phyloP scores from a whole-genome alignment of 345 rosid species.

The Hibiscus trionum region DNA sequence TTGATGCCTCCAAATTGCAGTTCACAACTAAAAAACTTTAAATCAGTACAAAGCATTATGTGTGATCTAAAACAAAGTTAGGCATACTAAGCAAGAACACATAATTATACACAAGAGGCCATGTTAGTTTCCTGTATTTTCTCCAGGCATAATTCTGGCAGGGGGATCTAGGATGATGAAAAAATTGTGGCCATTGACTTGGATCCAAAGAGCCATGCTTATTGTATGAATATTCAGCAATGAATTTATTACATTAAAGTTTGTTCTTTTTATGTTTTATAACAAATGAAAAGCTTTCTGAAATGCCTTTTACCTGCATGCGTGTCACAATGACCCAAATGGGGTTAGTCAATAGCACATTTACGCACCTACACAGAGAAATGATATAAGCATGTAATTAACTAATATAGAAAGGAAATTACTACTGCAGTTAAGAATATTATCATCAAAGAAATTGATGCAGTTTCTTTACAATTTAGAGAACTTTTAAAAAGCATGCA shows the following conservation, averaged over 20 bases:
- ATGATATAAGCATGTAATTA: slow-evolving; percentile 11
- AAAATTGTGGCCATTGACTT: not conserved
- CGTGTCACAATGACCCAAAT: slow-evolving; percentile 97
- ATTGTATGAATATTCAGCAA: not conserved
- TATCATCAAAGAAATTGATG: not conserved
- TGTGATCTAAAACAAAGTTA: not conserved
- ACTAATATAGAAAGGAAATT: not conserved
- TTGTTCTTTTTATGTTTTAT: not conserved
- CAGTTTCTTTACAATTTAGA: not conserved
- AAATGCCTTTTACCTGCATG: slow-evolving; percentile 73
- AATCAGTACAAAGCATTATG: not conserved
- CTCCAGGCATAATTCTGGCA: not conserved
- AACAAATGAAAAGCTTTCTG: slow-evolving; percentile 2
- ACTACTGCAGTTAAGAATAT: not conserved
- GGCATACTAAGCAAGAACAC: not conserved
- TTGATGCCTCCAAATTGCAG: not conserved
- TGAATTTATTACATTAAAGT: not conserved
- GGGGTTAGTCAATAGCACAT: slow-evolving; percentile 88
- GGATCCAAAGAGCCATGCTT: not conserved
- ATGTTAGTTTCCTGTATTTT: not conserved
- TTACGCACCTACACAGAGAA: slow-evolving; percentile 50
- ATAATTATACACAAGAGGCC: not conserved
- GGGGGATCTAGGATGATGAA: not conserved
- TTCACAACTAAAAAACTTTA: not conserved
- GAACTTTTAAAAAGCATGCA: not conserved